Conservation (phyloP, 345 rosid genomes). For the Adansonia digitata region DNA sequence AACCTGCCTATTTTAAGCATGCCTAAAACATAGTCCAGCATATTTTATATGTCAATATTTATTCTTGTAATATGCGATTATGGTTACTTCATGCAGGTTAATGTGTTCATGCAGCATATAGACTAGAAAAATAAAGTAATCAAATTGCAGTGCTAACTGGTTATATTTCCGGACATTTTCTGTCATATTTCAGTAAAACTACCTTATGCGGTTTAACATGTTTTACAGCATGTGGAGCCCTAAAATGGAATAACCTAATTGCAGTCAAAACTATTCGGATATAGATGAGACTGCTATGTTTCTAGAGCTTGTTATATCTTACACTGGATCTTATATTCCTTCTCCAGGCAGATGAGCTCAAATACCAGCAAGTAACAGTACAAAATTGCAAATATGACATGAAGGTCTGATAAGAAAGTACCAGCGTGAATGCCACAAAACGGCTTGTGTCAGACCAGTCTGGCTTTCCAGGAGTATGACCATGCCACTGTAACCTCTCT, state of each 20-base stretch:
- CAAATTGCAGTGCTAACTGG: neutral
- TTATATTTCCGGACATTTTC: neutral
- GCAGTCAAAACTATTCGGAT: too few relatives aligned
- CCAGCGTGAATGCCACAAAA: slow-evolving; percentile 92
- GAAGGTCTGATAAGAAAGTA: slow-evolving; percentile 19
- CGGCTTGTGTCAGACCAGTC: slow-evolving; percentile 90
- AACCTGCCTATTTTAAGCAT: neutral
- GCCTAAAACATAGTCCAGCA: neutral
- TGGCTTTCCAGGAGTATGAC: slow-evolving; percentile 65
- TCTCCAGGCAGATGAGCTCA: neutral
- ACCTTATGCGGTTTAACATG: neutral
- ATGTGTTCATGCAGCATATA: neutral
- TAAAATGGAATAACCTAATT: neutral
- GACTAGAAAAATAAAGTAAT: neutral
- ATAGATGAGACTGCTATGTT: neutral
- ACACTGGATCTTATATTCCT: neutral
- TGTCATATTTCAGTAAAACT: neutral
- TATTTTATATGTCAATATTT: neutral
- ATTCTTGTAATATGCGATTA: neutral
- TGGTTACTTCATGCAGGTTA: neutral
- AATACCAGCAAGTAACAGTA: neutral
- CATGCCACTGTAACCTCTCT: slow-evolving; percentile 91
- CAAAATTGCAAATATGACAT: neutral
- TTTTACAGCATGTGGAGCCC: neutral
- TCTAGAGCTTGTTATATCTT: neutral